A percentile compares a stretch with the other conserved stretches of the same genome.
These are phyloP conservation scores for Cladosporium sp. DNA, from an alignment of 2,329 filamentous ascomycete species.

Conservation along the genomic window DNA sequence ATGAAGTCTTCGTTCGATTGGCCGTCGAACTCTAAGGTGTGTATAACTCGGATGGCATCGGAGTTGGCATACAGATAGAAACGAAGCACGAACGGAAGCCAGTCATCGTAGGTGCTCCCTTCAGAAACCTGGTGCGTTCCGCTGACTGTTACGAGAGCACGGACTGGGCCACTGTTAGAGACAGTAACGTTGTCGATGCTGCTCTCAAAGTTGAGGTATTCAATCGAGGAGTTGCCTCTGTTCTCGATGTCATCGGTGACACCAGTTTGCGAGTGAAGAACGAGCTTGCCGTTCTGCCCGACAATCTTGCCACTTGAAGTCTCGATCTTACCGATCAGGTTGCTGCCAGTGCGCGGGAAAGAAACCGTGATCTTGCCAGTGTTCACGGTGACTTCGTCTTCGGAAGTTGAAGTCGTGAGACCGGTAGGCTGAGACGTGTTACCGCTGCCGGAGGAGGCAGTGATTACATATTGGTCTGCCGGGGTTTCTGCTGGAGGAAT, in stretches of 20 bases:
- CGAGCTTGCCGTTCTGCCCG: slow-evolving; percentile 38
- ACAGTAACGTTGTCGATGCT: slow-evolving; percentile 50
- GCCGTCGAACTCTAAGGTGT: slow-evolving; percentile 55
- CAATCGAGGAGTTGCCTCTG: slow-evolving; percentile 34
- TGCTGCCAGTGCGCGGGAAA: slow-evolving; percentile 32
- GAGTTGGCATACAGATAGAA: slow-evolving; percentile 59
- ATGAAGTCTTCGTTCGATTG: slow-evolving; percentile 50
- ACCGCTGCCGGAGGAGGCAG: slow-evolving; percentile 22
- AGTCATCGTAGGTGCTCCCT: slow-evolving; percentile 39
- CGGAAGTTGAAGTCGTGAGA: slow-evolving; percentile 26
- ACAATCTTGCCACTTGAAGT: slow-evolving; percentile 38
- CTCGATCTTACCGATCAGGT: slow-evolving; percentile 30
- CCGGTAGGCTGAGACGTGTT: slow-evolving; percentile 19
- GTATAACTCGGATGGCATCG: slow-evolving; percentile 51
- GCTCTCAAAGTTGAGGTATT: slow-evolving; percentile 46
- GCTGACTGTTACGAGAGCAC: slow-evolving; percentile 46
- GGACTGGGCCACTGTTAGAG: slow-evolving; percentile 39
- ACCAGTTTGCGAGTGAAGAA: slow-evolving; percentile 51
- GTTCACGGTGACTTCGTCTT: slow-evolving; percentile 25
- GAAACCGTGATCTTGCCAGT: slow-evolving; percentile 32
- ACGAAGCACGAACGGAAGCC: slow-evolving; percentile 53
- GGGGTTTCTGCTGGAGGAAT: slow-evolving; percentile 41
- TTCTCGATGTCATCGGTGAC: slow-evolving; percentile 39
- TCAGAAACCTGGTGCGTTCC: slow-evolving; percentile 35
- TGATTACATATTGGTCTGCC: slow-evolving; percentile 43